Evolutionary conservation across 257 asterid genomes (phyloP).

Genomic region (Solanum chiquidenum): DNA sequence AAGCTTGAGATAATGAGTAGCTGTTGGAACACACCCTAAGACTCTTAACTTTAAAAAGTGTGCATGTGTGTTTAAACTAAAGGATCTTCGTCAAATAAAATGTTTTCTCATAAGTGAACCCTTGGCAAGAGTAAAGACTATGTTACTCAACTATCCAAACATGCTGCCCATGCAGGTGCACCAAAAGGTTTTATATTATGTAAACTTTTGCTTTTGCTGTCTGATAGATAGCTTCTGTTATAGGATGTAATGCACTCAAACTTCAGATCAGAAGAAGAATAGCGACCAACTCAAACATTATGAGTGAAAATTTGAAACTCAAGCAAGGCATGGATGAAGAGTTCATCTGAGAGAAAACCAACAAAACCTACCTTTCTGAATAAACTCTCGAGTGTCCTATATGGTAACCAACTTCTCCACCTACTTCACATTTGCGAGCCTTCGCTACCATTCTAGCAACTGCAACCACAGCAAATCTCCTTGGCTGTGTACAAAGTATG

Average conservation of each 20-base stretch:
- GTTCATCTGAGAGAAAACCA: not conserved
- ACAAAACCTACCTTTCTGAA: constrained; percentile 48
- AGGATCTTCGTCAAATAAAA: not conserved
- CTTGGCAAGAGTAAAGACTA: not conserved
- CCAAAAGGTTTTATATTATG: not conserved
- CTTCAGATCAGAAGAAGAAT: not conserved
- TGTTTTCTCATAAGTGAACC: not conserved
- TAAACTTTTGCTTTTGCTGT: not conserved
- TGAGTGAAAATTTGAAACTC: not conserved
- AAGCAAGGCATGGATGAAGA: not conserved
- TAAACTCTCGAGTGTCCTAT: constrained; percentile 86
- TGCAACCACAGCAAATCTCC: constrained; percentile 98
- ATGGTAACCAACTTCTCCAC: constrained; percentile 93
- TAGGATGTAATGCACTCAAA: not conserved
- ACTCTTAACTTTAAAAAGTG: not conserved
- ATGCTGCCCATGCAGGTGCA: not conserved
- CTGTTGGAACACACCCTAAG: not conserved
- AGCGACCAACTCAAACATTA: not conserved
- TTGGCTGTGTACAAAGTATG: constrained; percentile 86
- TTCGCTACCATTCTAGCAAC: constrained; percentile 91
- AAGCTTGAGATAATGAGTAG: not conserved
- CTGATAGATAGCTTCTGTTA: not conserved
- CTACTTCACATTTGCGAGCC: constrained; percentile 82
- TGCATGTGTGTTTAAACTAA: not conserved
- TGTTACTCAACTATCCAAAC: not conserved